Evolutionary conservation across 2,329 filamentous ascomycete species (phyloP).

Genomic region (Paecilomyces sp.): DNA sequence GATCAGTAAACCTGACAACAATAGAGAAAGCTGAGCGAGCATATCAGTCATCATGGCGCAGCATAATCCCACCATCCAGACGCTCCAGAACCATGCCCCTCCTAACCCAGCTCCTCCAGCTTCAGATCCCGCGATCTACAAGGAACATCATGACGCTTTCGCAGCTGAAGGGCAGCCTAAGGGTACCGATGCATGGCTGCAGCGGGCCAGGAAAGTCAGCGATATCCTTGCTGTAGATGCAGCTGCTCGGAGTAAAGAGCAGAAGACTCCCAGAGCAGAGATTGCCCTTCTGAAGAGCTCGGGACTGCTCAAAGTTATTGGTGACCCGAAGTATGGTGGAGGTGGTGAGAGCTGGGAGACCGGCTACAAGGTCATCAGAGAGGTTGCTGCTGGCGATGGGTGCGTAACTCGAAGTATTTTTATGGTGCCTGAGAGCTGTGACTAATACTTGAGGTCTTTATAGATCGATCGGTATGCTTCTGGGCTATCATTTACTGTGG

Average conservation of each 20-base stretch:
- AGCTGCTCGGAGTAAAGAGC: constrained; percentile 41
- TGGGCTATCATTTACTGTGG: constrained; percentile 61
- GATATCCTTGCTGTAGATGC: constrained; percentile 45
- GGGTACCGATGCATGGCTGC: constrained; percentile 39
- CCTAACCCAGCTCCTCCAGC: constrained; percentile 6
- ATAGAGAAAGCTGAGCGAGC: neutral
- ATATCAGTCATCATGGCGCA: neutral
- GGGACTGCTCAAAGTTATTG: constrained; percentile 45
- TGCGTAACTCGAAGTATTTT: constrained; percentile 15
- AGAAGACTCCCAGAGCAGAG: constrained; percentile 47
- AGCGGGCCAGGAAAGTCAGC: constrained; percentile 43
- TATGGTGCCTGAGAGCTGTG: neutral
- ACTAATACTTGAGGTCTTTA: neutral
- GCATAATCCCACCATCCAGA: neutral
- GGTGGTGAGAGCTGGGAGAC: constrained; percentile 49
- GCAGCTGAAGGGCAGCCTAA: constrained; percentile 29
- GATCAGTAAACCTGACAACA: neutral
- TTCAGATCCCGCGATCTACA: constrained; percentile 36
- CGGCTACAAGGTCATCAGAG: constrained; percentile 53
- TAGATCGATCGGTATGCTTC: constrained; percentile 56
- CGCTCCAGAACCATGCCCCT: neutral
- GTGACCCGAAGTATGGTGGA: constrained; percentile 45
- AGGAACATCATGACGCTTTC: constrained; percentile 31
- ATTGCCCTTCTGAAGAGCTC: constrained; percentile 46
- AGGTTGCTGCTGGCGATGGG: constrained; percentile 59